Evolutionary conservation across 805 yeast species (phyloP).

Genomic region (Wickerhamiella sorbophila): DNA sequence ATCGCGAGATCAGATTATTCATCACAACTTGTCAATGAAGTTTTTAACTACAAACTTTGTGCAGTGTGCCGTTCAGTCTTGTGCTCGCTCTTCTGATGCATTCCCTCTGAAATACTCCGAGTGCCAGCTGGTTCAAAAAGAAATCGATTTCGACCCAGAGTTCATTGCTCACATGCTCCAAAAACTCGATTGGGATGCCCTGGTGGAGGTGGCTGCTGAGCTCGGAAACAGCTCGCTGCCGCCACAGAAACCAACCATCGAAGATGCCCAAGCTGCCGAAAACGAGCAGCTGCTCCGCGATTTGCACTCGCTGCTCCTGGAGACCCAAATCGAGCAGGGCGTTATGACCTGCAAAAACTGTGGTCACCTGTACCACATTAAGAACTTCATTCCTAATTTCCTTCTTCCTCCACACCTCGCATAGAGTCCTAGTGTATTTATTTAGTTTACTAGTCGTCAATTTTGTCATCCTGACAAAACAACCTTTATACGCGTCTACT

Average conservation of each 20-base stretch:
- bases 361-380: slow-evolving; percentile 74
- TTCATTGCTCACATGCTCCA: slow-evolving; percentile 64
- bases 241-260: slow-evolving; percentile 26
- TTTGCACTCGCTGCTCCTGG: slow-evolving; percentile 63
- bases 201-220: slow-evolving; percentile 62
- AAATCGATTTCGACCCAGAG: slow-evolving; percentile 66
- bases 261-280: slow-evolving; percentile 35
- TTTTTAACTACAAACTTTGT: slow-evolving; percentile 92
- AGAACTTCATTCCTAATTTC: slow-evolving; percentile 88
- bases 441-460: too few relatives aligned
- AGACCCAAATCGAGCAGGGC: slow-evolving; percentile 79
- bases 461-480: not conserved
- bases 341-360: slow-evolving; percentile 80
- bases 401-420: slow-evolving; percentile 89
- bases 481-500: not conserved
- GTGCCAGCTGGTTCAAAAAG: slow-evolving; percentile 62
- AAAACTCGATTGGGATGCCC: slow-evolving; percentile 79
- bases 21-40: slow-evolving; percentile 45
- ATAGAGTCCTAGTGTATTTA: slow-evolving; percentile 10
- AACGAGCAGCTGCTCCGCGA: slow-evolving; percentile 47
- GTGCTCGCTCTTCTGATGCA: slow-evolving; percentile 58
- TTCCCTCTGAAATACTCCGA: slow-evolving; percentile 66
- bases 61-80: slow-evolving; percentile 75
- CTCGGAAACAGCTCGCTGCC: slow-evolving; percentile 42
- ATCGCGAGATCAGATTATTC: too few relatives aligned